A percentile compares a stretch with the other conserved stretches of the same genome.
Conservation (phyloP, 2,329 filamentous ascomycete species). For the Diaporthe amygdali region DNA sequence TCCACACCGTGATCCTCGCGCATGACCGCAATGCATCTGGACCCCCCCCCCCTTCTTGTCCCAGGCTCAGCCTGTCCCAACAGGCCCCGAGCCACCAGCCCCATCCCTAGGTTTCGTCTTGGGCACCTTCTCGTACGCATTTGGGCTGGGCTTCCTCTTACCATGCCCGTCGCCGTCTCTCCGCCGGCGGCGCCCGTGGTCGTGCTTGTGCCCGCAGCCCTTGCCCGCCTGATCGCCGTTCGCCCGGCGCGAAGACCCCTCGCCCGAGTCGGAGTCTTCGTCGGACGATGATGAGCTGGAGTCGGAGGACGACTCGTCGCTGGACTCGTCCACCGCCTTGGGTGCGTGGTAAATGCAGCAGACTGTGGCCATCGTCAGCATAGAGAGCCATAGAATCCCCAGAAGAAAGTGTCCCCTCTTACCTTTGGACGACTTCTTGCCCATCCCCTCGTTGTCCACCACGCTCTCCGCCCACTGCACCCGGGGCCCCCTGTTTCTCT, state of each 20-base stretch:
- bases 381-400: neutral
- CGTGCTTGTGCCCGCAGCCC: constrained; percentile 10
- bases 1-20: neutral
- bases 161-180: neutral
- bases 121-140: constrained; percentile 27
- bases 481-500: constrained; percentile 55
- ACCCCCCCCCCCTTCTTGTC: neutral
- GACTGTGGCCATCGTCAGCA: constrained; percentile 57
- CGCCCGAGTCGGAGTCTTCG: constrained; percentile 40
- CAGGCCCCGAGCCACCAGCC: constrained; percentile 14
- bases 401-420: neutral
- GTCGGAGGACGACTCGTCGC: constrained; percentile 67
- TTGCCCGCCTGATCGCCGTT: constrained; percentile 19
- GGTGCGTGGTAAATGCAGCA: constrained; percentile 98
- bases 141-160: constrained; percentile 25
- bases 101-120: constrained; percentile 24
- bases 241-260: constrained; percentile 45
- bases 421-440: constrained; percentile 95
- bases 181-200: constrained; percentile 17
- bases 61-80: neutral
- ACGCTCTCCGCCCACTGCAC: constrained; percentile 95
- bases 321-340: constrained; percentile 81
- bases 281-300: constrained; percentile 51
- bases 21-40: neutral
- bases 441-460: constrained; percentile 93